phyloP scores from a whole-genome alignment of 805 yeast genomes.

The Kluyveromyces dobzhanskii region DNA sequence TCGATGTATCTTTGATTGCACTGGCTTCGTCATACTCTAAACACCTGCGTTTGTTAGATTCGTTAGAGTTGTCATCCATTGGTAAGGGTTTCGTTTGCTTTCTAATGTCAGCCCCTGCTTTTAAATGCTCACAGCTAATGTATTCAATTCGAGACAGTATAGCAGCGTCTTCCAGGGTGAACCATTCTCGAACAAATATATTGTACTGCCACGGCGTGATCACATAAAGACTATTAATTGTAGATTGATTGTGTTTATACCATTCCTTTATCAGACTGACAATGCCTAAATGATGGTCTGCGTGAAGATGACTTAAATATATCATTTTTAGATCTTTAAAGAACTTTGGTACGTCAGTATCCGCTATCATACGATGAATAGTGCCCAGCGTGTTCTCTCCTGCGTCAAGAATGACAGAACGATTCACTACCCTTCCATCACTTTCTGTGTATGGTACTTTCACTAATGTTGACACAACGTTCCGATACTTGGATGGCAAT shows the following conservation, averaged over 20 bases:
- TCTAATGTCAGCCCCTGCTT: slow-evolving; percentile 30
- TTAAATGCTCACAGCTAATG: slow-evolving; percentile 54
- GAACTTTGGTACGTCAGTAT: slow-evolving; percentile 33
- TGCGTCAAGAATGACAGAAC: slow-evolving; percentile 70
- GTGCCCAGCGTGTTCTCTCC: slow-evolving; percentile 89
- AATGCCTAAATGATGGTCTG: slow-evolving; percentile 92
- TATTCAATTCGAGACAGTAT: slow-evolving; percentile 39
- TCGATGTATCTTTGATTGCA: slow-evolving; percentile 19
- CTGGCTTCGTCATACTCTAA: slow-evolving; percentile 19
- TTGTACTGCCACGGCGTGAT: slow-evolving; percentile 71
- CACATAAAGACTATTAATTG: slow-evolving; percentile 38
- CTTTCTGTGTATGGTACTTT: slow-evolving; percentile 47
- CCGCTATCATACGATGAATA: slow-evolving; percentile 52
- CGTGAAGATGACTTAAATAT: slow-evolving; percentile 85
- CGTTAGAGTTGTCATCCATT: slow-evolving; percentile 8
- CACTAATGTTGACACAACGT: slow-evolving; percentile 73
- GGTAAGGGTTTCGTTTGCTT: slow-evolving; percentile 25
- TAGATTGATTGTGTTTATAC: slow-evolving; percentile 35
- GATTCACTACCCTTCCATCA: slow-evolving; percentile 22
- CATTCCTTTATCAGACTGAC: slow-evolving; percentile 63
- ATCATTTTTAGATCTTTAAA: slow-evolving; percentile 57
- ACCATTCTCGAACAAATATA: slow-evolving; percentile 64
- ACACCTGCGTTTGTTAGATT: slow-evolving; percentile 16
- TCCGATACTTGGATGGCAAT: slow-evolving; percentile 73
- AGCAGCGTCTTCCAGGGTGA: slow-evolving; percentile 36